Conservation (phyloP, 495 filamentous ascomycete species). For the Penicillium salamii region DNA sequence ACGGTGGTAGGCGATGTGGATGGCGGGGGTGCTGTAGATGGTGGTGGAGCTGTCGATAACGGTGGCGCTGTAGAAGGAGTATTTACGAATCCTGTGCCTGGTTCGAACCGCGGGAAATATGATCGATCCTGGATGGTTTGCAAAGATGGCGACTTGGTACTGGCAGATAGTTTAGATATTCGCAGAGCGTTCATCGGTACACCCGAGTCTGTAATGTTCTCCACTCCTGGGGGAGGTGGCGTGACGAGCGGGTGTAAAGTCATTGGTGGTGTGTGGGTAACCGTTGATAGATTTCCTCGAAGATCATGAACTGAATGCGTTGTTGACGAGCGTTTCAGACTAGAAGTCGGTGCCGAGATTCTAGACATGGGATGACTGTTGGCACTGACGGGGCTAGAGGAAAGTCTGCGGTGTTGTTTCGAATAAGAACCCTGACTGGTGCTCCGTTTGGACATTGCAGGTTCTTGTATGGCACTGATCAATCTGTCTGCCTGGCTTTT, state of each 20-base stretch:
- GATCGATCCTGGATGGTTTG: constrained; percentile 12
- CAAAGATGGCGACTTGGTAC: not conserved
- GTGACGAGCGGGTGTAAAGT: constrained; percentile 17
- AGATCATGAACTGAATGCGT: constrained; percentile 6
- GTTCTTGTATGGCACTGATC: constrained; percentile 71
- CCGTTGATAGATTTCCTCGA: constrained; percentile 23
- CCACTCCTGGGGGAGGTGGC: constrained; percentile 31
- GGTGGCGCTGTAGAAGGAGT: not conserved
- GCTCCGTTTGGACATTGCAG: constrained; percentile 43
- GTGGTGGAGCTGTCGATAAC: constrained; percentile 1
- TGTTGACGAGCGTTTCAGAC: constrained; percentile 9
- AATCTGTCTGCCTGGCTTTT: constrained; percentile 71
- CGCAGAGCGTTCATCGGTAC: constrained; percentile 41
- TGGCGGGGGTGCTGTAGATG: constrained; percentile 7
- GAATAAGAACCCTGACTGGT: constrained; percentile 22
- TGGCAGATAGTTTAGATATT: constrained; percentile 33
- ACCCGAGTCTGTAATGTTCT: constrained; percentile 36
- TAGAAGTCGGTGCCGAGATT: constrained; percentile 1
- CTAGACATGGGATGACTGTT: constrained; percentile 19
- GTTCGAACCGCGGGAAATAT: constrained; percentile 13
- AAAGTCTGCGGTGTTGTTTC: not conserved
- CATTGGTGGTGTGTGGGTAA: constrained; percentile 19
- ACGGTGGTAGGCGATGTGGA: not conserved
- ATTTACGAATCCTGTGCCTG: not conserved
- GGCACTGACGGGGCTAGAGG: constrained; percentile 11